Percentiles rank a stretch among this genome's conserved stretches.
These are phyloP conservation scores for Postia placenta DNA, from an alignment of 768 basidiomycete species.

Conservation along the genomic window DNA sequence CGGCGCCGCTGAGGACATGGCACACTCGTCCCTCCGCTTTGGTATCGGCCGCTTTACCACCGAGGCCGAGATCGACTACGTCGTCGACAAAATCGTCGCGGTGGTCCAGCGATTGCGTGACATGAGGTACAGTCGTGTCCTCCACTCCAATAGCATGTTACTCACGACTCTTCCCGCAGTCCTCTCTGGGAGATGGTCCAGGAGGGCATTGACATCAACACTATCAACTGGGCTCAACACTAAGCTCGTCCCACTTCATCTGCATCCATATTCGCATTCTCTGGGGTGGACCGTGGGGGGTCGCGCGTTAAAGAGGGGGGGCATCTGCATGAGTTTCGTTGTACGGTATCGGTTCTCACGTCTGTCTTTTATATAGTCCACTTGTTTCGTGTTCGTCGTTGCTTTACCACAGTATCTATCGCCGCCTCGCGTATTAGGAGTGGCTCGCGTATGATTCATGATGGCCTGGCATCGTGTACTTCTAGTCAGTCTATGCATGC, in stretches of 20 bases:
- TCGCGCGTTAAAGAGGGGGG: not conserved
- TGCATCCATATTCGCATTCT: too few species aligned
- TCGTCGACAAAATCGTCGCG: conserved; percentile 77
- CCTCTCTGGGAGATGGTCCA: conserved; percentile 99
- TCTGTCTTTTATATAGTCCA: too few species aligned
- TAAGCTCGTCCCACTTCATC: conserved; percentile 14
- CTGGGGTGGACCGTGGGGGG: too few species aligned
- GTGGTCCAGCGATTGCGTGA: conserved; percentile 88
- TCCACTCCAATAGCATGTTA: conserved; percentile 4
- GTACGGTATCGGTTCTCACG: not conserved
- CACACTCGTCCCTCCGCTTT: conserved; percentile 95
- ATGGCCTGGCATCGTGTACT: too few species aligned
- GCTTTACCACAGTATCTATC: too few species aligned
- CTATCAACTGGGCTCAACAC: conserved; percentile 89
- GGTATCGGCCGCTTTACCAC: conserved; percentile 98
- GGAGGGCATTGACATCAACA: conserved; percentile 93
- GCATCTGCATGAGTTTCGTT: too few species aligned
- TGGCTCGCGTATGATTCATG: too few species aligned
- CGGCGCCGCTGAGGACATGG: conserved; percentile 97
- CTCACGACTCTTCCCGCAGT: conserved; percentile 30
- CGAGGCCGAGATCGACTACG: conserved; percentile 93
- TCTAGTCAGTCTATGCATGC: too few species aligned
- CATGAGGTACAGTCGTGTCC: conserved; percentile 58
- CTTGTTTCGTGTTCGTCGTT: not conserved
- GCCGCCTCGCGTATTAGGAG: too few species aligned